phyloP scores from a whole-genome alignment of 805 yeast species.

The Tetrapisispora iriomotensis region DNA sequence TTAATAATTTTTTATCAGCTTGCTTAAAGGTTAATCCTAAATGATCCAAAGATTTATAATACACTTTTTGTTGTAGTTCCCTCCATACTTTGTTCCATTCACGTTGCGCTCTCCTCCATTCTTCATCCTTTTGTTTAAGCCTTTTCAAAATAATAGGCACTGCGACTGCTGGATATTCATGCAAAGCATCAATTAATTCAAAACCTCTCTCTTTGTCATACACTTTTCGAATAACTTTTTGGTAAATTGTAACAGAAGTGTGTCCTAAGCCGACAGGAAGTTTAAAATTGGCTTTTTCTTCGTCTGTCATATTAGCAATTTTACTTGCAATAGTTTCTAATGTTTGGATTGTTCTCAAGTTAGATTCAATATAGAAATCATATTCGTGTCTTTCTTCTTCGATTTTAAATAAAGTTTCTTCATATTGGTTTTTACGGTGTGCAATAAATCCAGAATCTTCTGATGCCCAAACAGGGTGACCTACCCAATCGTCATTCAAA shows the following conservation, averaged over 20 bases:
- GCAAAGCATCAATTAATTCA: conserved; percentile 92
- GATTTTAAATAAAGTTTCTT: conserved; percentile 85
- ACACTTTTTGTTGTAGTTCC: conserved; percentile 91
- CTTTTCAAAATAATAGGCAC: conserved; percentile 89
- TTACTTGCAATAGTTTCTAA: conserved; percentile 91
- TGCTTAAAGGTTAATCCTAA: conserved; percentile 93
- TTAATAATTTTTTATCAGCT: conserved; percentile 84
- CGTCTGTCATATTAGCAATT: conserved; percentile 84
- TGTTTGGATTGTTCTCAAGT: conserved; percentile 88
- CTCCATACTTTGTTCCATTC: conserved; percentile 99
- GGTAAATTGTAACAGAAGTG: conserved; percentile 82
- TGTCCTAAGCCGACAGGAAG: conserved; percentile 92
- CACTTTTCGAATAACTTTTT: conserved; percentile 82
- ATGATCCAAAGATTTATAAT: conserved; percentile 88
- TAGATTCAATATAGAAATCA: conserved; percentile 91
- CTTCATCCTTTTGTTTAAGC: conserved; percentile 95
- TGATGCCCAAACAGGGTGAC: conserved; percentile 99
- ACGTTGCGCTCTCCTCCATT: conserved; percentile 95
- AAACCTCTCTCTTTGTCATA: conserved; percentile 92
- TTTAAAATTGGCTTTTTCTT: conserved; percentile 77
- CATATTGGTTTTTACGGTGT: conserved; percentile 97
- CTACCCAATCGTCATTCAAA: conserved; percentile 97
- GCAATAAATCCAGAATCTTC: conserved; percentile 98
- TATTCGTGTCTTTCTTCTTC: conserved; percentile 98
- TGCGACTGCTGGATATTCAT: conserved; percentile 90